phyloP scores from a whole-genome alignment of 2,329 filamentous ascomycete genomes.

The Venturia nashicola region DNA sequence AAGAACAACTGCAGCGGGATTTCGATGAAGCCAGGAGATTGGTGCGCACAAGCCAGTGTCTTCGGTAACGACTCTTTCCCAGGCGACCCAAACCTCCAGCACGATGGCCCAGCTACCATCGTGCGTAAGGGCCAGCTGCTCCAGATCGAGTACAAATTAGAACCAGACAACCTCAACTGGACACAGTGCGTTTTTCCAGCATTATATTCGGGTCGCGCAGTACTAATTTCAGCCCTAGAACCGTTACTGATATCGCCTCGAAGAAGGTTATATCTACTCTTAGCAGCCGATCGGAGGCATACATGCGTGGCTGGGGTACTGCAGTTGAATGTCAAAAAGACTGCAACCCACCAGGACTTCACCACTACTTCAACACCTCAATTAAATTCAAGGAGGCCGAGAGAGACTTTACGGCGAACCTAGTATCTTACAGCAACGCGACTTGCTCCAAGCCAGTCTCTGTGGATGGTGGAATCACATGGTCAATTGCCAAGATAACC shows the following conservation, averaged over 20 bases:
- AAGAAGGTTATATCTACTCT: background rate
- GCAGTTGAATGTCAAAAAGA: background rate
- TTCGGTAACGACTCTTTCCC: background rate
- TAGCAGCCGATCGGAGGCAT: background rate
- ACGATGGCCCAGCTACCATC: background rate
- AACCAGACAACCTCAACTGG: background rate
- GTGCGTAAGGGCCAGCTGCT: background rate
- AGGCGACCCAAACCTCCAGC: background rate
- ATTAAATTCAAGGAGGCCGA: slow-evolving; percentile 4
- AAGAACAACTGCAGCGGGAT: background rate
- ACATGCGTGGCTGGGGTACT: slow-evolving; percentile 2
- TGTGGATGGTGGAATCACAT: background rate
- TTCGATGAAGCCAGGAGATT: background rate
- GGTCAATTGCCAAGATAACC: background rate
- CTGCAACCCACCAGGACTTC: background rate
- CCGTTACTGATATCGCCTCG: background rate
- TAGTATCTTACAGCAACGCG: background rate
- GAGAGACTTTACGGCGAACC: background rate
- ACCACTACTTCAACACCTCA: background rate
- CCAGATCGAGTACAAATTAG: background rate
- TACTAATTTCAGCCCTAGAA: background rate
- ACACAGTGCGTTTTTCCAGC: background rate
- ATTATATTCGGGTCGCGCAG: background rate
- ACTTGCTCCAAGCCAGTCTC: background rate
- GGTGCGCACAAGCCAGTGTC: background rate